A percentile compares a stretch with the other conserved stretches of the same genome.
These are phyloP conservation scores for Phragmites australis DNA, from an alignment of 176 grass and related monocot species.

Conservation along the genomic window DNA sequence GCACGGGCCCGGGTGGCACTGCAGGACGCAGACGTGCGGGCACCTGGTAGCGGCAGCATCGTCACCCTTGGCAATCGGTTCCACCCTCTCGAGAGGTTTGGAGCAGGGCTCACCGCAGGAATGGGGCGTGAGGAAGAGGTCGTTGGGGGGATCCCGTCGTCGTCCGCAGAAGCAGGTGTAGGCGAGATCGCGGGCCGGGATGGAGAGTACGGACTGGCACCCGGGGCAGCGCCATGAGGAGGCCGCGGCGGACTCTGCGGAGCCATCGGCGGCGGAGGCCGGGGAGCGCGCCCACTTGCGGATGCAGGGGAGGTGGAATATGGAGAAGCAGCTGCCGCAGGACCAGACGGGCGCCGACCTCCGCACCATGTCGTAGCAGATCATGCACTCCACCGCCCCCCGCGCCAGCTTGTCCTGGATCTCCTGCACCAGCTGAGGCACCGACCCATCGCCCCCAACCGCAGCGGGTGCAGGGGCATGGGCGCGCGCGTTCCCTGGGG, in stretches of 20 bases:
- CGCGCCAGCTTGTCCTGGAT: slow-evolving; percentile 84
- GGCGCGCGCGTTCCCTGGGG: not conserved
- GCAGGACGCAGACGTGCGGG: slow-evolving; percentile 85
- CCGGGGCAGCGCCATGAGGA: slow-evolving; percentile 81
- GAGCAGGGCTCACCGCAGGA: slow-evolving; percentile 89
- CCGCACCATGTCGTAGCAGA: slow-evolving; percentile 98
- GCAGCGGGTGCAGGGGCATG: not conserved
- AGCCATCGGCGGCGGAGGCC: slow-evolving; percentile 58
- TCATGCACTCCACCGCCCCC: slow-evolving; percentile 94
- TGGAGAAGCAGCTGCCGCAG: slow-evolving; percentile 89
- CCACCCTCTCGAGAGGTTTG: slow-evolving; percentile 54
- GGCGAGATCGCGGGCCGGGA: slow-evolving; percentile 50
- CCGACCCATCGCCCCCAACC: not conserved
- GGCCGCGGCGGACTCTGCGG: slow-evolving; percentile 35
- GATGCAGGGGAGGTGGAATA: slow-evolving; percentile 90
- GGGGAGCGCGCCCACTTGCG: slow-evolving; percentile 94
- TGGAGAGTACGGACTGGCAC: slow-evolving; percentile 73
- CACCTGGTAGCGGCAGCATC: slow-evolving; percentile 44
- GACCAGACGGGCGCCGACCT: slow-evolving; percentile 84
- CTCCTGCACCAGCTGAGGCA: slow-evolving; percentile 97
- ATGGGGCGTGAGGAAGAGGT: slow-evolving; percentile 86
- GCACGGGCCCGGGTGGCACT: slow-evolving; percentile 89
- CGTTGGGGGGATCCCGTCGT: slow-evolving; percentile 60
- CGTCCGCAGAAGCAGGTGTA: slow-evolving; percentile 91
- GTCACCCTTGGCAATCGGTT: slow-evolving; percentile 13